Percentiles rank a stretch among this genome's conserved stretches.
Conservation (phyloP, 345 rosid species). For the Hirschfeldia incana region DNA sequence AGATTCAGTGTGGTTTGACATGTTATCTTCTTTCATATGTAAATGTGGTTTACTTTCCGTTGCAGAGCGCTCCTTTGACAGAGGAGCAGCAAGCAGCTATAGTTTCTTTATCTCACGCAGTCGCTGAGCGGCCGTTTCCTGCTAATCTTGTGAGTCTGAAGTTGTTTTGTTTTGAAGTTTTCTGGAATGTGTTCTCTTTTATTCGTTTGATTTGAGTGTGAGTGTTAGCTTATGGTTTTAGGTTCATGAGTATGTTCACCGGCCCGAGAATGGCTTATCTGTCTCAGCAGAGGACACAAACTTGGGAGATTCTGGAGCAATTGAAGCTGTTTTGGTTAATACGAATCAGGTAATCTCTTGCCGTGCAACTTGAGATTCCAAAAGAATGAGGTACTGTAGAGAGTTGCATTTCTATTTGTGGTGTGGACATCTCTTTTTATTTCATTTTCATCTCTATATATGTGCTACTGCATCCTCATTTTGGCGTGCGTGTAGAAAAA, state of each 20-base stretch:
- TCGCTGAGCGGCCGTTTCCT: slow-evolving; percentile 84
- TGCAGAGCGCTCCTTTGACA: slow-evolving; percentile 76
- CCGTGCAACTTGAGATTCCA: background rate
- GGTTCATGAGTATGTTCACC: slow-evolving; percentile 62
- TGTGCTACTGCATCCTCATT: slow-evolving; percentile 23
- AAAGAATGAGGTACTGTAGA: background rate
- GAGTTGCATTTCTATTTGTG: background rate
- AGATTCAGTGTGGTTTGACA: background rate
- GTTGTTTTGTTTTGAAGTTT: background rate
- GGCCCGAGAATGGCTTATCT: slow-evolving; percentile 63
- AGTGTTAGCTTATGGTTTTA: slow-evolving; percentile 35
- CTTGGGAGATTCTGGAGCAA: slow-evolving; percentile 61
- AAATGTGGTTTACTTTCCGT: slow-evolving; percentile 25
- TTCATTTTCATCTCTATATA: background rate
- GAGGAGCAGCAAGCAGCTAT: slow-evolving; percentile 85
- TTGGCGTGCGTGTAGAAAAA: background rate
- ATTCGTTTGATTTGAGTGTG: slow-evolving; percentile 18
- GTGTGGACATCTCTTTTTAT: background rate
- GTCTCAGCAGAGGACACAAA: slow-evolving; percentile 48
- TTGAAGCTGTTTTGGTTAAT: slow-evolving; percentile 81
- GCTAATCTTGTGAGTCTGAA: slow-evolving; percentile 57
- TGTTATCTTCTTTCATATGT: background rate
- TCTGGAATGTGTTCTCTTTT: background rate
- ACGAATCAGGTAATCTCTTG: slow-evolving; percentile 61
- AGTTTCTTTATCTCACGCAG: slow-evolving; percentile 60